A percentile compares a stretch with the other conserved stretches of the same genome.
phyloP scores from a whole-genome alignment of 2,329 filamentous ascomycete species.

The Trichoderma simmonsii region DNA sequence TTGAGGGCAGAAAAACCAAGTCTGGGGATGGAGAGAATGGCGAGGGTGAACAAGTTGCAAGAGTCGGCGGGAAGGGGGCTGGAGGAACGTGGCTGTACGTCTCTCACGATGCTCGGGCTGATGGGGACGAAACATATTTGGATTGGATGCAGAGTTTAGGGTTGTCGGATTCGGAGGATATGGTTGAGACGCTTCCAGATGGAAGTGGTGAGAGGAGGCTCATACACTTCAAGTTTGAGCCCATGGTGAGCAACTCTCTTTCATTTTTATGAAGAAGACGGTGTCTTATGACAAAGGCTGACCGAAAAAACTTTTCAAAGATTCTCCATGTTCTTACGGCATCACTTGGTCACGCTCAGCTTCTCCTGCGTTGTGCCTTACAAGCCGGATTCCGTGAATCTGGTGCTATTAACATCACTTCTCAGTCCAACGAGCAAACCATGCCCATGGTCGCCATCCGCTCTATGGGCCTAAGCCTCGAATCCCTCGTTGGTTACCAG shows the following conservation, averaged over 20 bases:
- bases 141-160: conserved; percentile 33
- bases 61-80: conserved; percentile 79
- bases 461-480: conserved; percentile 76
- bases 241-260: conserved; percentile 66
- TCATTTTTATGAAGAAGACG: too few relatives aligned
- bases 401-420: conserved; percentile 67
- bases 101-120: conserved; percentile 65
- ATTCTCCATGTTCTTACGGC: conserved; percentile 85
- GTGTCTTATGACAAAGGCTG: neutral
- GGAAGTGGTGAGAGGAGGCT: conserved; percentile 37
- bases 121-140: conserved; percentile 12
- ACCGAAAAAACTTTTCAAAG: conserved; percentile 43
- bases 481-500: conserved; percentile 70
- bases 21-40: conserved; percentile 15
- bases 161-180: conserved; percentile 22
- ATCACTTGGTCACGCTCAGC: conserved; percentile 70
- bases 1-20: conserved; percentile 65
- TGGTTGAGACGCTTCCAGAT: neutral
- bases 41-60: conserved; percentile 44
- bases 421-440: conserved; percentile 32
- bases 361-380: conserved; percentile 70
- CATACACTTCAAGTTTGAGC: conserved; percentile 90
- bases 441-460: conserved; percentile 80
- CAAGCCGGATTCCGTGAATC: conserved; percentile 87
- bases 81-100: conserved; percentile 85